phyloP scores from a whole-genome alignment of 164 flowering plant genomes.

The Berberis vulgaris region DNA sequence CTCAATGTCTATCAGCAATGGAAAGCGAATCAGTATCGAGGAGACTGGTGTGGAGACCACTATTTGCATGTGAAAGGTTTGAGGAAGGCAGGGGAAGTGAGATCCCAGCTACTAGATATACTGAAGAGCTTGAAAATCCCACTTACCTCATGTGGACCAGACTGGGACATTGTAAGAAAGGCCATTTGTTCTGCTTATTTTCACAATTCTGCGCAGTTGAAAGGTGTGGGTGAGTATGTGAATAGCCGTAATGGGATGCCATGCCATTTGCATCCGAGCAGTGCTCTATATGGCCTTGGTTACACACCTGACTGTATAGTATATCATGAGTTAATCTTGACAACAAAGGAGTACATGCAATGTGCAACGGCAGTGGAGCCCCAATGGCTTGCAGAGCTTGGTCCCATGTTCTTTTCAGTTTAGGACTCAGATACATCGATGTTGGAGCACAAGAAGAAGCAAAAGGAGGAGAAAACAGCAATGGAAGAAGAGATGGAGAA shows the following conservation, averaged over 20 bases:
- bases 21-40: conserved; percentile 66
- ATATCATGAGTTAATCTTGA: conserved; percentile 76
- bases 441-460: conserved; percentile 75
- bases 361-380: conserved; percentile 87
- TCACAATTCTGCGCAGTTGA: conserved; percentile 75
- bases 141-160: conserved; percentile 55
- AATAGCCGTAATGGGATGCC: conserved; percentile 83
- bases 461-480: conserved; percentile 68
- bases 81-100: conserved; percentile 81
- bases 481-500: conserved; percentile 95
- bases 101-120: conserved; percentile 79
- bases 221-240: conserved; percentile 82
- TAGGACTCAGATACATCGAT: conserved; percentile 73
- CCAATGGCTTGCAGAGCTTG: conserved; percentile 87
- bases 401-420: conserved; percentile 84
- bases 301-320: conserved; percentile 80
- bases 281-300: conserved; percentile 72
- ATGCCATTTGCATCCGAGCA: conserved; percentile 81
- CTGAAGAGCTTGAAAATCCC: conserved; percentile 66
- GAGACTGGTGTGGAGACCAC: conserved; percentile 93
- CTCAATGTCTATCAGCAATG: conserved; percentile 84
- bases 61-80: conserved; percentile 79
- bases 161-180: conserved; percentile 71
- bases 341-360: conserved; percentile 88
- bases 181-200: conserved; percentile 91